Conservation (phyloP, 1,139 yeast genomes). For the Nadsonia commutata region DNA sequence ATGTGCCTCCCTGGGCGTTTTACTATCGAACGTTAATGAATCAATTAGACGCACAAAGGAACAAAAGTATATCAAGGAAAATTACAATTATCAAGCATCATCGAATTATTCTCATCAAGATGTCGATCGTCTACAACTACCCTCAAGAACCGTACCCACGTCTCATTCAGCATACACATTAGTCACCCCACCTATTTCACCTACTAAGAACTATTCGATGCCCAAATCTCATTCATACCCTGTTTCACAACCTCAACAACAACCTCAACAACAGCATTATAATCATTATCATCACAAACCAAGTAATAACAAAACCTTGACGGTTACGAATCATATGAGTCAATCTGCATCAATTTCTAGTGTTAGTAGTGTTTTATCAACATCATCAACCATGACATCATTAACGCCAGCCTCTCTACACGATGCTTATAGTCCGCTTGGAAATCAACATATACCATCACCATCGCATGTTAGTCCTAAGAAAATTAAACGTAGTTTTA, state of each 20-base stretch:
- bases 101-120: too few relatives aligned
- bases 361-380: neutral
- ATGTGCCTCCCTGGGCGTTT: slow-evolving; percentile 52
- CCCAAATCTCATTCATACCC: neutral
- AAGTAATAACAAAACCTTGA: neutral
- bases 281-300: neutral
- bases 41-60: neutral
- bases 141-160: neutral
- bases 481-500: neutral
- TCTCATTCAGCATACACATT: neutral
- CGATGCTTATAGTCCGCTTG: too few relatives aligned
- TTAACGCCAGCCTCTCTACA: neutral
- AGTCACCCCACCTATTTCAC: neutral
- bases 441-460: too few relatives aligned
- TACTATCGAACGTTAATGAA: slow-evolving; percentile 26
- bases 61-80: neutral
- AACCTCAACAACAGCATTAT: neutral
- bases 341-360: neutral
- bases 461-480: neutral
- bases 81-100: too few relatives aligned
- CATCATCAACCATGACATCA: neutral
- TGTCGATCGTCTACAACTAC: too few relatives aligned
- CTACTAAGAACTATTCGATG: neutral
- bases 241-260: neutral
- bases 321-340: too few relatives aligned